Base-by-base conservation (phyloP, 140 eudicot species). In the Flaveria floridana region DNA sequence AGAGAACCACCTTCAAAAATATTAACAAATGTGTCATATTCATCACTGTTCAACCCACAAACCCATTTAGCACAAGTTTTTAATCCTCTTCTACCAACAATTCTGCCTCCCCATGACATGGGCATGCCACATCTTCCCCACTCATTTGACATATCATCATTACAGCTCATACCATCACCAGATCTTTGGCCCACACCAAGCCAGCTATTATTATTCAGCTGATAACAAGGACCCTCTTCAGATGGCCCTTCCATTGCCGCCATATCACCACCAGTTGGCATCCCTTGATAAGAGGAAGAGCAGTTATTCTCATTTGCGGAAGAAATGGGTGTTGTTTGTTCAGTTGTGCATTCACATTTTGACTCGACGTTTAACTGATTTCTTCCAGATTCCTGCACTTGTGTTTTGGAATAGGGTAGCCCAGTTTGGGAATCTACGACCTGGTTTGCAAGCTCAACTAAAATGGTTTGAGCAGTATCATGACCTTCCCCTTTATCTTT, bases 1-100 rank as follows among this genome's bases (percentile, higher is more conserved):
- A 94, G 85, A 68, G 99, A 87, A 26, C 99, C 99, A 8, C 92
- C 99, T 86, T 94, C 99, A 46, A 94, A 91, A 2, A 94, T 84
- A 56, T 82, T 88, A 80, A 86, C 87, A 82, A 91, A 94, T 6
- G 99, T 85, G 78, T 94, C 99, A 74, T 87, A 87, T 66, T 94
- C 99, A 76, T 90, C 97, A 16, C 82, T 82, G 73, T 66, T 87
- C 74, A 91, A 44, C 48, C 96, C 96, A 79, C 82, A 82, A 30
- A 86, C 78, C 74, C 87, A 89, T 69, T 82, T 82, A 6, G 81
- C 84, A 77, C 87, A 86, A 62, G 83, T 65, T 69, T 91, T 94
- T 13, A 77, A 83, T 75, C 88, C 92, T 80, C 89, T 88, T 80
- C 85, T 84, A 23, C 92, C 95, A 56, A 94, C 97, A 75, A 77